Percentiles rank a stretch among this genome's conserved stretches.
phyloP scores from a whole-genome alignment of 768 basidiomycete species.

The Serendipita vermifera region DNA sequence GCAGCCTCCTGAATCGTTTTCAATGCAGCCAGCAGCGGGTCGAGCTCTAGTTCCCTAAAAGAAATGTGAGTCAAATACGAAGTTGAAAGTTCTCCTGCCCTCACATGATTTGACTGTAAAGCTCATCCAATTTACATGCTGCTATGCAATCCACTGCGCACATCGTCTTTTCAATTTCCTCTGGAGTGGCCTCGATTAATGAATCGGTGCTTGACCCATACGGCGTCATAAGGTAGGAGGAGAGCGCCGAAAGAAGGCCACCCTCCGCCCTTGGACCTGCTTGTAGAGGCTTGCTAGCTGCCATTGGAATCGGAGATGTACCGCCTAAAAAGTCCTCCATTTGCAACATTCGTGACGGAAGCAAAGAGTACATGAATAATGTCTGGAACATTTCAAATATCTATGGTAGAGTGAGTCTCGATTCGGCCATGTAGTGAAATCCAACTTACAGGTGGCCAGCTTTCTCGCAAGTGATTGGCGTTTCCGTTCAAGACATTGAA shows the following conservation, averaged over 20 bases:
- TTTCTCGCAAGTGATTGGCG: slow-evolving; percentile 83
- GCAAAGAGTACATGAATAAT: slow-evolving; percentile 81
- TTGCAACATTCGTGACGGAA: slow-evolving; percentile 82
- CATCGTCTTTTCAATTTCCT: slow-evolving; percentile 85
- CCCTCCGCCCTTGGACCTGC: slow-evolving; percentile 44
- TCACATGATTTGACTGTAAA: slow-evolving; percentile 88
- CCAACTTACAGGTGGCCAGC: slow-evolving; percentile 70
- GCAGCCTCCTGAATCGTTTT: slow-evolving; percentile 81
- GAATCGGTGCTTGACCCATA: slow-evolving; percentile 66
- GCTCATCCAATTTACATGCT: slow-evolving; percentile 84
- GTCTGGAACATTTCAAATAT: slow-evolving; percentile 99
- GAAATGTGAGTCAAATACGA: background rate
- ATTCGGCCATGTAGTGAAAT: background rate
- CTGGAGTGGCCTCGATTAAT: slow-evolving; percentile 75
- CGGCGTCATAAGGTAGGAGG: slow-evolving; percentile 93
- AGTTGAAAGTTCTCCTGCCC: too few relatives aligned
- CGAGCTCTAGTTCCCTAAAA: slow-evolving; percentile 58
- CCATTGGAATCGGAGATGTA: slow-evolving; percentile 79
- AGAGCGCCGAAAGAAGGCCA: slow-evolving; percentile 86
- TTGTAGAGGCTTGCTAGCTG: slow-evolving; percentile 51
- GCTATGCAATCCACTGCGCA: slow-evolving; percentile 92
- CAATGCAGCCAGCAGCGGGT: slow-evolving; percentile 71
- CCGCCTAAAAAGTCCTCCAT: slow-evolving; percentile 99
- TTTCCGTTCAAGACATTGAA: slow-evolving; percentile 98
- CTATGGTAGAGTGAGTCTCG: slow-evolving; percentile 27